Conservation (phyloP, 345 rosid species). For the Citrus unshiu region DNA sequence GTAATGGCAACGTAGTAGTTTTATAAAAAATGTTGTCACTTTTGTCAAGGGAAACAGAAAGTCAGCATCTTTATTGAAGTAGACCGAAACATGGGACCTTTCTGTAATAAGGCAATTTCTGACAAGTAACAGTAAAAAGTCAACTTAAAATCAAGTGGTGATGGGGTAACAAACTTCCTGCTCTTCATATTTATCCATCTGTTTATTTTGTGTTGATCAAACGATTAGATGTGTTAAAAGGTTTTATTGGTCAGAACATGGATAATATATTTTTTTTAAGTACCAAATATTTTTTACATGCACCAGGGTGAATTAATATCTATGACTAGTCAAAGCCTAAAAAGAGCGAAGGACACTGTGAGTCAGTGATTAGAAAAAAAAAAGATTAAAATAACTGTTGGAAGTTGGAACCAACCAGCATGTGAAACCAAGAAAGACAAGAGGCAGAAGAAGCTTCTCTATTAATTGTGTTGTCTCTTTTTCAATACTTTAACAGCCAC, state of each 20-base stretch:
- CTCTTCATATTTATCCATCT: too few relatives aligned
- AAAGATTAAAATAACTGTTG: not conserved
- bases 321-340: too few relatives aligned
- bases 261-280: too few relatives aligned
- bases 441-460: not conserved
- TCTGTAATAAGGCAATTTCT: not conserved
- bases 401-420: not conserved
- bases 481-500: constrained; percentile 12
- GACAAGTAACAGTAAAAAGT: not conserved
- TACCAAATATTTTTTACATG: too few relatives aligned
- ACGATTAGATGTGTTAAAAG: too few relatives aligned
- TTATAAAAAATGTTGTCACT: not conserved
- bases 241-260: too few relatives aligned
- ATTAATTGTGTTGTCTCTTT: not conserved
- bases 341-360: not conserved
- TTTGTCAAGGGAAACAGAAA: not conserved
- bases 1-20: not conserved
- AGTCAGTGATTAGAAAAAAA: too few relatives aligned
- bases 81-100: not conserved
- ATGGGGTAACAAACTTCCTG: too few relatives aligned
- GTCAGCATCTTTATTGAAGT: not conserved
- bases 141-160: not conserved
- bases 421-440: not conserved
- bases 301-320: too few relatives aligned
- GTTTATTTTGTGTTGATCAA: too few relatives aligned